Evolutionary conservation across 352 stramenopile genomes (phyloP), one percentile per base, ranked within the genome.

Genomic region (Phytopythium cucurbitacearum): DNA sequence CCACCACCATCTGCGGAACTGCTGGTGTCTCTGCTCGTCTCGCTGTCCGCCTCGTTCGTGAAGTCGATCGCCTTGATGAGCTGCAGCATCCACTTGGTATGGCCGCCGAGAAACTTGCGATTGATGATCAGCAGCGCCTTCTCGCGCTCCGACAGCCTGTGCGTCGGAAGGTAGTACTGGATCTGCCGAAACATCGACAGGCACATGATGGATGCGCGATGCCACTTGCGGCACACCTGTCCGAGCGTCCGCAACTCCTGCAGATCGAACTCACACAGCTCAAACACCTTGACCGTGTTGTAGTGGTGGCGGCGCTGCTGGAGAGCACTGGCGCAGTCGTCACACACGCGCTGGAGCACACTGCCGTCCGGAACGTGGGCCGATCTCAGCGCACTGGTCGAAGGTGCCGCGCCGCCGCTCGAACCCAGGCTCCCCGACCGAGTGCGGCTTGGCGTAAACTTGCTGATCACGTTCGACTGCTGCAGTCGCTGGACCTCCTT

Each of bases 161-260:
- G 84, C 9, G 77, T 86, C 11, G 84, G 84, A 28, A 94, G 52
- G 58, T 91, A 92, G 41, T 94, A 94, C 57, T 94, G 84, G 56
- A 94, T 91, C 69, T 94, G 83, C 33, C 83, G 83, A 39, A 94
- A 91, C 75, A 84, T 91, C 12, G 83, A 94, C n/a, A 94, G 60
- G 28, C 83, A 89, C 83, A 94, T 94, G 66, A 94, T 90, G 34
- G 72, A 89, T 28, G 83, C 83, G 52, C 83, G 83, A 48, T 94
- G 83, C 83, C 83, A 94, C 54, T 91, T 91, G 47, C 83, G 80
- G 52, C 83, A 94, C 36, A 94, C 83, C 57, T 91, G 83, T 0
- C 83, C 83, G 12, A 94, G 56, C 3, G 67, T 75, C 8, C 83
- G 79, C 34, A 94, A 65, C 49, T 91, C 78, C 48, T 85, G 72